Percentiles rank a stretch among this genome's conserved stretches.
phyloP scores from a whole-genome alignment of 768 basidiomycete genomes.

The Pulveroboletus sp. region DNA sequence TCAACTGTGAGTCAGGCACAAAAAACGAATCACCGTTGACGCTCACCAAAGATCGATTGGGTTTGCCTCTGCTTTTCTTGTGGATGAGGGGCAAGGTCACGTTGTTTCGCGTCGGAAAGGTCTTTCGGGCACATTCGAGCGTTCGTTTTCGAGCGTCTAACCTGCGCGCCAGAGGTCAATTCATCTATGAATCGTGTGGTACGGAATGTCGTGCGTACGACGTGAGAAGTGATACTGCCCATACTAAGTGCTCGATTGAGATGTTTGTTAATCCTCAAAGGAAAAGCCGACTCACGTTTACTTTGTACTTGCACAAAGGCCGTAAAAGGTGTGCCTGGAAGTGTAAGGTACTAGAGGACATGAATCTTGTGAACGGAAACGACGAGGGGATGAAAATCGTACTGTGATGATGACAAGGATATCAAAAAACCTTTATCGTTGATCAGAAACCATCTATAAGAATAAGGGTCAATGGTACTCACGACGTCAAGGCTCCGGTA shows the following conservation, averaged over 20 bases:
- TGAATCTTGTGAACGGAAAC: too few species aligned
- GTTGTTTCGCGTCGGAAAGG: too few species aligned
- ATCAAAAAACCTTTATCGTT: constrained; percentile 2
- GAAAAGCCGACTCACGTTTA: too few species aligned
- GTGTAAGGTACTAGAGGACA: too few species aligned
- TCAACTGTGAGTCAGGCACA: too few species aligned
- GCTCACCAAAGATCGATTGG: not conserved
- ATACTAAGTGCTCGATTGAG: constrained; percentile 1
- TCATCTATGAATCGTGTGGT: not conserved
- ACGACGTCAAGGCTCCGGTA: constrained; percentile 15
- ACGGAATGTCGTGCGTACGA: constrained; percentile 9
- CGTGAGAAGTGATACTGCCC: constrained; percentile 17
- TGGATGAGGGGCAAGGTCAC: not conserved
- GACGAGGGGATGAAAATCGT: too few species aligned
- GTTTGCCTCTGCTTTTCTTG: too few species aligned
- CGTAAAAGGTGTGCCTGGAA: too few species aligned
- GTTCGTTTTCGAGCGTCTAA: not conserved
- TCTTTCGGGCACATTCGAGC: not conserved
- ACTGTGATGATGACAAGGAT: constrained; percentile 10
- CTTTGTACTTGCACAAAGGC: too few species aligned
- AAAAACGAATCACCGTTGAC: too few species aligned
- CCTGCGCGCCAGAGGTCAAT: not conserved
- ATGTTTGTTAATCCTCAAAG: too few species aligned
- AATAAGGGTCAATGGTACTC: not conserved
- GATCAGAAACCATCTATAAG: not conserved